Evolutionary conservation across 2,329 filamentous ascomycete species (phyloP), one percentile per base, ranked within the genome.

Genomic region (Claviceps arundinis): DNA sequence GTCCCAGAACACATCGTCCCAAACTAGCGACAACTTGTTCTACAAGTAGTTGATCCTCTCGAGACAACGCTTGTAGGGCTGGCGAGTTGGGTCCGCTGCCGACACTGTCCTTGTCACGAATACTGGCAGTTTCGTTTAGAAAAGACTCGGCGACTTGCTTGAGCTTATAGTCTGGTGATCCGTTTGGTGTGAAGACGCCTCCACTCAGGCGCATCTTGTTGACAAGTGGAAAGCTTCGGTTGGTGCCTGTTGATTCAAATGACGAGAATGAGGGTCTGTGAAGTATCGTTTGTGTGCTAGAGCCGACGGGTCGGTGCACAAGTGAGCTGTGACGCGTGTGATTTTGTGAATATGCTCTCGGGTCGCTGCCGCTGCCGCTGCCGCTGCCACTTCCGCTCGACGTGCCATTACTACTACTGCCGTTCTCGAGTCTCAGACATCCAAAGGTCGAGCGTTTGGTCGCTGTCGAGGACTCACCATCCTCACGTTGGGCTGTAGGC

Each of bases 151-250:
- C 71, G 5, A 77, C 70, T 52, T 67, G 70, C 57, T 68, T 70
- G 26, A 76, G 64, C 50, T 73, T 73, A 37, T 70, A 64, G 44
- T 79, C 75, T 1, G 73, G 74, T 1, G 76, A 77, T 3, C 68
- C 71, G 19, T 65, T 68, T 2, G 74, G 73, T 2, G 73, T 78
- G 40, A 73, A 58, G 14, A 76, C 64, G 5, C 73, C 74, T 37
- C 67, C 71, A 48, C 68, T 71, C 8, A 68, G 61, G 55, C 70
- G 75, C 16, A 71, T 60, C 58, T 72, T 78, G 58, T 75, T 77
- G 43, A 82, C 73, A 5, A 84, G 68, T 1, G 80, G 80, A 56
- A 84, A 84, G 61, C 78, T 83, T 57, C 81, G 71, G 49, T 73
- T 77, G 1, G 80, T 82, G 16, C 77, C 77, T 0, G 70, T 73